These are phyloP conservation scores for Pichia sp. DNA, from an alignment of 1,139 yeast species.

Conservation along the genomic window DNA sequence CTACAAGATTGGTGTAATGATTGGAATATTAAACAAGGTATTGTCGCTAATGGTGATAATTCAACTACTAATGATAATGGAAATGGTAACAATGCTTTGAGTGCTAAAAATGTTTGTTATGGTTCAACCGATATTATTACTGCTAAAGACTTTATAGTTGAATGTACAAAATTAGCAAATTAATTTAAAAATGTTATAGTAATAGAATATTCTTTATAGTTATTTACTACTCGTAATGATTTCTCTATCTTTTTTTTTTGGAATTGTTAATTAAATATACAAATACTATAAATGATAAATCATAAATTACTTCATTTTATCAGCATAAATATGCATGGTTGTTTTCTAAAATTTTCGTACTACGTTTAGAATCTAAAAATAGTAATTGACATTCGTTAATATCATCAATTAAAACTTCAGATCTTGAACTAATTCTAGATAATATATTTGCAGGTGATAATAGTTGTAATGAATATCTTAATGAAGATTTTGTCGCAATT, in stretches of 20 bases:
- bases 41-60: conserved; percentile 2
- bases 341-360: conserved; percentile 67
- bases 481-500: conserved; percentile 67
- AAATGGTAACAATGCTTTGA: conserved; percentile 7
- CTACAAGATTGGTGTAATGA: conserved; percentile 77
- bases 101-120: conserved; percentile 53
- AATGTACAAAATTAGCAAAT: conserved; percentile 48
- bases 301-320: too few species aligned
- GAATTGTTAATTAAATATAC: not conserved
- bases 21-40: conserved; percentile 17
- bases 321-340: conserved; percentile 27
- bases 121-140: conserved; percentile 82
- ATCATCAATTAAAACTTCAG: conserved; percentile 63
- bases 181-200: not conserved
- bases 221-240: not conserved
- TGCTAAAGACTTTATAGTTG: conserved; percentile 69
- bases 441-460: conserved; percentile 86
- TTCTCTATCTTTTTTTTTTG: not conserved
- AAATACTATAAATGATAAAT: not conserved
- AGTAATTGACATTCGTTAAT: conserved; percentile 80
- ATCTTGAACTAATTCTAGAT: conserved; percentile 66
- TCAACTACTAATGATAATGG: conserved; percentile 3
- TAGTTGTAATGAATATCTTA: conserved; percentile 87
- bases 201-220: too few species aligned
- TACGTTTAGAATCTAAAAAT: conserved; percentile 84